Evolutionary conservation across 176 grass and related monocot genomes (phyloP), one percentile per base, ranked within the genome.

Genomic region (Ampelocalamus luodianensis): DNA sequence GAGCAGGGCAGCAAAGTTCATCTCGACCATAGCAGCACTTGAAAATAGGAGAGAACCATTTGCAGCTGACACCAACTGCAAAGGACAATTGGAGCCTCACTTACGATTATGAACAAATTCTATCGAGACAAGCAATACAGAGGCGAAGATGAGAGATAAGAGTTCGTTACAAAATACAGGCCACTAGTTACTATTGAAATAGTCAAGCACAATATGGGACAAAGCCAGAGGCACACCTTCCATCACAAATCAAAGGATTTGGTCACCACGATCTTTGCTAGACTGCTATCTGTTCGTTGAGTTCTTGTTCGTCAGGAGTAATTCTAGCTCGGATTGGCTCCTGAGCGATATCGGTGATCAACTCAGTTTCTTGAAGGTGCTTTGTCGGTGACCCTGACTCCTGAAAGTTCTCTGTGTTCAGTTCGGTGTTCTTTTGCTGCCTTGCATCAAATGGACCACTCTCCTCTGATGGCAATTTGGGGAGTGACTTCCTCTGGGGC

Each of bases 401-500:
- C 68, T 82, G 86, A 65, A 78, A 11, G 48, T n/a, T 23, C 8
- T 27, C 4, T 39, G 45, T 40, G 61, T 78, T 74, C 10, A 18
- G 4, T 11, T 68, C 55, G 8, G 66, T 67, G 79, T 36, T 73
- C 42, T 87, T 67, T 76, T 45, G 67, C 51, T 84, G 85, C 44
- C 64, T 58, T 3, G n/a, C 61, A 75, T 89, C 79, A 40, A 83
- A 51, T 38, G 75, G 24, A 34, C 10, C 74, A 1, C 68, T 86
- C 68, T 89, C 79, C 83, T 92, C 78, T 64, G 90, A 92, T 79
- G 90, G 87, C 76, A 83, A 58, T 76, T 67, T 89, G 36, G 90
- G 87, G 45, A 92, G 87, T 77, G 87, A 83, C 74, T 83, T 86
- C 83, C 74, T 89, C 87, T 92, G 90, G 22, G 68, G 42, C 68